Conservation (phyloP, 164 flowering plant genomes). For the Houttuynia cordata region DNA sequence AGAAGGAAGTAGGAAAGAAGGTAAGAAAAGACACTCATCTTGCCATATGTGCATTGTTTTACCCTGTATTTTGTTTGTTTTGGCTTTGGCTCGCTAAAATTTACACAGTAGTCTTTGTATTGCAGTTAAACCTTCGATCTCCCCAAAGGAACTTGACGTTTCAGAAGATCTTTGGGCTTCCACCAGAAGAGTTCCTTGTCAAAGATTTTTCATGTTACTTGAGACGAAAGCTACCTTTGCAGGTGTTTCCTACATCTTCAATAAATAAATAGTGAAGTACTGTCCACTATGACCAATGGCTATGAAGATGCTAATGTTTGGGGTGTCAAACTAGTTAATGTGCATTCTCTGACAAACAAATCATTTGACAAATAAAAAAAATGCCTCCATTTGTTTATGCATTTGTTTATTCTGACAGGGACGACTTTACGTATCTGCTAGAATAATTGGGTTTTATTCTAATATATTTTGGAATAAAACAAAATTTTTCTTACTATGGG, state of each 20-base stretch:
- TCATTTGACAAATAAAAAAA: not conserved
- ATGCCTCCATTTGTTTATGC: slow-evolving; percentile 10
- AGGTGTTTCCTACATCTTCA: slow-evolving; percentile 23
- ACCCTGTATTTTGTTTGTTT: not conserved
- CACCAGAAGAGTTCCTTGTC: slow-evolving; percentile 75
- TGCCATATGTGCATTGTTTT: not conserved
- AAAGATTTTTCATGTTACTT: slow-evolving; percentile 57
- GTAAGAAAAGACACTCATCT: slow-evolving; percentile 18
- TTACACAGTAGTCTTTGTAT: slow-evolving; percentile 1
- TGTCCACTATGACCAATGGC: not conserved
- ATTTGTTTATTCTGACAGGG: slow-evolving; percentile 30
- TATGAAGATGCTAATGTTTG: not conserved
- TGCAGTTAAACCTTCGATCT: slow-evolving; percentile 55
- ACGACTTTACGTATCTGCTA: slow-evolving; percentile 60
- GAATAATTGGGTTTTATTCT: slow-evolving; percentile 73
- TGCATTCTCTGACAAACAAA: too few species aligned
- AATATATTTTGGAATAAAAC: slow-evolving; percentile 75
- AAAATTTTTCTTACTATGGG: slow-evolving; percentile 76
- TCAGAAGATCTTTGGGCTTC: slow-evolving; percentile 67
- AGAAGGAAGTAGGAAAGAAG: slow-evolving; percentile 82
- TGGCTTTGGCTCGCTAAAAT: not conserved
- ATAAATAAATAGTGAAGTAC: too few species aligned
- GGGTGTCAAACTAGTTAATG: not conserved
- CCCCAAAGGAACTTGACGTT: slow-evolving; percentile 65
- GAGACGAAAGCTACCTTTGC: slow-evolving; percentile 66